These are phyloP conservation scores for Fusarium bulbicola DNA, from an alignment of 2,329 filamentous ascomycete genomes.

Conservation along the genomic window DNA sequence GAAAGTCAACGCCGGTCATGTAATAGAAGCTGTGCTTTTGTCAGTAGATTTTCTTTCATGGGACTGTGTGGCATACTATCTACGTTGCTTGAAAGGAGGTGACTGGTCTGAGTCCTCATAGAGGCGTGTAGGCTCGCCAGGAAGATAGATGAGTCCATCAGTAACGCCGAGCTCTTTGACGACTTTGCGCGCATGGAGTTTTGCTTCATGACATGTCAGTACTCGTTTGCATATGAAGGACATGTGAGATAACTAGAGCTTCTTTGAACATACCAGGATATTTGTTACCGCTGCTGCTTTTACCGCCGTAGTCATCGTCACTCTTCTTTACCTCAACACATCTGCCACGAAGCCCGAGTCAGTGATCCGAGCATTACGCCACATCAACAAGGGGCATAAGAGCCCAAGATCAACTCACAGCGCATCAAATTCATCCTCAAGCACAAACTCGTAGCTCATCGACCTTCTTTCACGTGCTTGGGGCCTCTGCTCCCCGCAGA, in stretches of 20 bases:
- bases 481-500: constrained; percentile 30
- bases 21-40: constrained; percentile 63
- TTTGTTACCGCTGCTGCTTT: constrained; percentile 42
- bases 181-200: constrained; percentile 66
- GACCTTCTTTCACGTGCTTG: constrained; percentile 31
- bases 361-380: background rate
- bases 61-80: constrained; percentile 58
- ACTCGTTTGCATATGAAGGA: background rate
- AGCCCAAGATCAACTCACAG: constrained; percentile 52
- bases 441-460: constrained; percentile 50
- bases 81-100: constrained; percentile 64
- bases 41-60: background rate
- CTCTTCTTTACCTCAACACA: constrained; percentile 52
- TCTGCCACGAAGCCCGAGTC: constrained; percentile 22
- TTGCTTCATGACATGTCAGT: constrained; percentile 52
- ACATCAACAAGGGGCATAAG: too few species aligned
- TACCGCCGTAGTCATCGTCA: constrained; percentile 23
- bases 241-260: background rate
- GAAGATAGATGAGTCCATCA: constrained; percentile 65
- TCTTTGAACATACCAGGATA: constrained; percentile 48
- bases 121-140: constrained; percentile 59
- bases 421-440: constrained; percentile 64
- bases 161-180: constrained; percentile 58
- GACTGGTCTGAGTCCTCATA: constrained; percentile 69
- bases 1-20: constrained; percentile 62